These are phyloP conservation scores for Fagopyrum esculentum DNA, from an alignment of 148 eudicot genomes.

Conservation along the genomic window DNA sequence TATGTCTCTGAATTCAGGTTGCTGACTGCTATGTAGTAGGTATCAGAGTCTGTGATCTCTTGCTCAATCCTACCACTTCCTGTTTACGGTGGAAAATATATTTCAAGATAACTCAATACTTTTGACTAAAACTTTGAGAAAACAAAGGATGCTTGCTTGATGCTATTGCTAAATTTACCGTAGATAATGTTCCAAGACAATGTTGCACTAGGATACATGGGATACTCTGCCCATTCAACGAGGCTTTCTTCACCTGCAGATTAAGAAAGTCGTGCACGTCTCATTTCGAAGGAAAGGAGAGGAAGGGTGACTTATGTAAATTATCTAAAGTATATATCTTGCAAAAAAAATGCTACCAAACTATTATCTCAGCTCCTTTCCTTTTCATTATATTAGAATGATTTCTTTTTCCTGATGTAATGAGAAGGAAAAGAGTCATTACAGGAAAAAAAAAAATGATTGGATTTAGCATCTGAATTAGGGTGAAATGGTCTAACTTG, in stretches of 20 bases:
- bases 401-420: no score
- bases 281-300: not conserved
- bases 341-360: no score
- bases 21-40: conserved; percentile 46
- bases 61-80: conserved; percentile 38
- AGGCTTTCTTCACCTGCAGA: conserved; percentile 37
- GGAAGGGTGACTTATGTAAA: not conserved
- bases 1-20: conserved; percentile 40
- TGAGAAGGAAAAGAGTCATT: not conserved
- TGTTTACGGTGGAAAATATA: conserved; percentile 15
- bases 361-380: not conserved
- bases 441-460: not conserved
- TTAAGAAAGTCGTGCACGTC: not conserved
- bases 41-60: conserved; percentile 30
- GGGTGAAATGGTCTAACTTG: not conserved
- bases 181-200: conserved; percentile 45
- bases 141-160: not conserved
- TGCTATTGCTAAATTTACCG: conserved; percentile 24
- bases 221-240: conserved; percentile 40
- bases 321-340: no score
- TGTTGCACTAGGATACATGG: conserved; percentile 42
- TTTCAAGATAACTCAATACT: not conserved
- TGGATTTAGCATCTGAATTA: not conserved
- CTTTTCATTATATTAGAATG: not conserved
- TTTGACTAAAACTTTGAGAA: not conserved